Evolutionary conservation across 805 yeast genomes (phyloP).

Genomic region (Maudiozyma bulderi): DNA sequence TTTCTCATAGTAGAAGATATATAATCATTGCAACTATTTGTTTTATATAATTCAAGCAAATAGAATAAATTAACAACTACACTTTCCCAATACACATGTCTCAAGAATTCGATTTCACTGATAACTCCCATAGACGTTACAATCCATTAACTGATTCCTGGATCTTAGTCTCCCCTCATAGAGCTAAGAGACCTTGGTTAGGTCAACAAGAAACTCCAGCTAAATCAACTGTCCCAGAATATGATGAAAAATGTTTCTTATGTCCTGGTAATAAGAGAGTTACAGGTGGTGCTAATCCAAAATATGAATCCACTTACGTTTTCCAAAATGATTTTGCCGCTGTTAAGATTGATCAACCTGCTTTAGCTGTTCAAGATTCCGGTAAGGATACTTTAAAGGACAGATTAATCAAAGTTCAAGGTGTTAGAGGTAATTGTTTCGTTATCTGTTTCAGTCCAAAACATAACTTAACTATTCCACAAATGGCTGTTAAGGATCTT

Average conservation of each 20-base stretch:
- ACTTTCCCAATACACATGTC: background rate
- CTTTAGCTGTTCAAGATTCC: slow-evolving; percentile 18
- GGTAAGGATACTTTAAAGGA: slow-evolving; percentile 27
- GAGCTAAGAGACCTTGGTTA: slow-evolving; percentile 75
- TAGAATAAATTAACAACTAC: background rate
- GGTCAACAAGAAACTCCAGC: slow-evolving; percentile 53
- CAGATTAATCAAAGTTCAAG: slow-evolving; percentile 42
- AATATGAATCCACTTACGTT: slow-evolving; percentile 46
- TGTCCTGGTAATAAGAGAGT: slow-evolving; percentile 67
- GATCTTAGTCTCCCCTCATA: slow-evolving; percentile 67
- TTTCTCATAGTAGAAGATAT: too few relatives aligned
- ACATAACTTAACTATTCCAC: slow-evolving; percentile 57
- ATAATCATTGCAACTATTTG: too few relatives aligned
- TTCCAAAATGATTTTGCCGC: slow-evolving; percentile 68
- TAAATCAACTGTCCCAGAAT: slow-evolving; percentile 38
- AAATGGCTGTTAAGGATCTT: slow-evolving; percentile 41
- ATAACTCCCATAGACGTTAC: slow-evolving; percentile 58
- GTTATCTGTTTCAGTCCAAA: slow-evolving; percentile 68
- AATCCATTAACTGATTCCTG: slow-evolving; percentile 62
- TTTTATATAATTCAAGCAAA: background rate
- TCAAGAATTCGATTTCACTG: slow-evolving; percentile 37
- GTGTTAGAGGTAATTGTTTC: slow-evolving; percentile 57
- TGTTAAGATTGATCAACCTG: slow-evolving; percentile 49
- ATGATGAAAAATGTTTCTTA: slow-evolving; percentile 57
- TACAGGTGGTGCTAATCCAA: slow-evolving; percentile 49